Percentiles rank a stretch among this genome's conserved stretches.
Conservation (phyloP, 768 basidiomycete genomes). For the Boletus tomentosulus region DNA sequence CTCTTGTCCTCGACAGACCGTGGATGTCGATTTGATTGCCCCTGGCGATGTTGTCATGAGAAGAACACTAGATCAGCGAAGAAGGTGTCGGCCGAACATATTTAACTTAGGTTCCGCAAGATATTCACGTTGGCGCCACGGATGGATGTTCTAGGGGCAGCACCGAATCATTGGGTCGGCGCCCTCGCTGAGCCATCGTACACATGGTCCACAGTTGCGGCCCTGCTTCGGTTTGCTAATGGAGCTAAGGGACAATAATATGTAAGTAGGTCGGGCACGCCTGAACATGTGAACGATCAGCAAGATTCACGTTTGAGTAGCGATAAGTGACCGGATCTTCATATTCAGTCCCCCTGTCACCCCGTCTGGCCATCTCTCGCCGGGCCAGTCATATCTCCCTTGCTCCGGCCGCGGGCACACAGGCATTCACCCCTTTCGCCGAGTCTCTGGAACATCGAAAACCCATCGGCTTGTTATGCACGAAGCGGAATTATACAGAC, state of each 20-base stretch:
- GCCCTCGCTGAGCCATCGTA: not conserved
- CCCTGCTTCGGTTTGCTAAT: not conserved
- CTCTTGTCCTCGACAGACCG: not conserved
- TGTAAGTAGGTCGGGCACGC: not conserved
- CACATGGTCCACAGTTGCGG: not conserved
- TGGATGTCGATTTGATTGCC: not conserved
- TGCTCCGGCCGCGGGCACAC: not conserved
- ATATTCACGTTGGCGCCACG: not conserved
- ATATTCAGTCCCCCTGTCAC: conserved; percentile 14
- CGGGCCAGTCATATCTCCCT: not conserved
- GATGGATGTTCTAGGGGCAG: not conserved
- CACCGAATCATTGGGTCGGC: not conserved
- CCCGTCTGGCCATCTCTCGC: not conserved
- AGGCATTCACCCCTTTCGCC: not conserved
- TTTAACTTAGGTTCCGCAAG: not conserved
- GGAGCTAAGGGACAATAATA: not conserved
- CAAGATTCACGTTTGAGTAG: conserved; percentile 12
- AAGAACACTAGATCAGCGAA: not conserved
- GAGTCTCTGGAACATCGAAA: not conserved
- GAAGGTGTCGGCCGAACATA: not conserved
- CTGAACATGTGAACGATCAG: conserved; percentile 8
- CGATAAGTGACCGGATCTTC: conserved; percentile 10
- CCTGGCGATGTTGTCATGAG: not conserved
- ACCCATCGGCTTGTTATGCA: not conserved
- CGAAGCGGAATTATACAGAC: not conserved